Percentiles rank a stretch among this genome's conserved stretches.
phyloP scores from a whole-genome alignment of 495 filamentous ascomycete genomes.

The Delitschia confertaspora region DNA sequence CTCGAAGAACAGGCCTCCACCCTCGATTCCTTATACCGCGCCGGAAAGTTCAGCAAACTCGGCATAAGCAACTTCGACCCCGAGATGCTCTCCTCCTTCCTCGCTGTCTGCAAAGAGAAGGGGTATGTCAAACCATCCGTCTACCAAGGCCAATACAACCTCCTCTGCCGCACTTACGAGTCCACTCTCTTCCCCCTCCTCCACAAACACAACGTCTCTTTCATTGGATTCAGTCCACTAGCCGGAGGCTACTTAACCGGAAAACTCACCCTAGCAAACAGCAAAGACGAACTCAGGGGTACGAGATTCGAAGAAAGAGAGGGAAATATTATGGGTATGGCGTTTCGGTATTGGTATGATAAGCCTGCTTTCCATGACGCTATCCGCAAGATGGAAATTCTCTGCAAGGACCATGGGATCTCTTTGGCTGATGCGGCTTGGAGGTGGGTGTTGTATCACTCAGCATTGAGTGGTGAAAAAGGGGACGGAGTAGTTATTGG shows the following conservation, averaged over 20 bases:
- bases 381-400: not conserved
- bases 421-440: conserved; percentile 1
- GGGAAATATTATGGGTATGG: conserved; percentile 1
- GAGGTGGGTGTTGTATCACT: conserved; percentile 5
- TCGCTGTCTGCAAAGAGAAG: conserved; percentile 35
- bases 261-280: conserved; percentile 26
- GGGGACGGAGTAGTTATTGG: conserved; percentile 9
- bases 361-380: conserved; percentile 9
- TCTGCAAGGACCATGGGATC: conserved; percentile 3
- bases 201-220: conserved; percentile 5
- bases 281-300: conserved; percentile 1
- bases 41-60: conserved; percentile 7
- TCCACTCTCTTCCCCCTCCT: conserved; percentile 8
- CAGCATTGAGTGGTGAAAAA: not conserved
- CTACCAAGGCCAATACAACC: conserved; percentile 38
- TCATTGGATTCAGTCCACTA: conserved; percentile 5
- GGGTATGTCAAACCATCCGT: conserved; percentile 8
- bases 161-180: conserved; percentile 32
- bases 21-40: not conserved
- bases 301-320: conserved; percentile 5
- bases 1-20: conserved; percentile 9
- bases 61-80: conserved; percentile 40
- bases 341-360: conserved; percentile 3
- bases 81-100: conserved; percentile 30
- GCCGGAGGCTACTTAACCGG: conserved; percentile 31